Evolutionary conservation across 495 filamentous ascomycete genomes (phyloP).

Genomic region (Penicillium dipodomyicola): DNA sequence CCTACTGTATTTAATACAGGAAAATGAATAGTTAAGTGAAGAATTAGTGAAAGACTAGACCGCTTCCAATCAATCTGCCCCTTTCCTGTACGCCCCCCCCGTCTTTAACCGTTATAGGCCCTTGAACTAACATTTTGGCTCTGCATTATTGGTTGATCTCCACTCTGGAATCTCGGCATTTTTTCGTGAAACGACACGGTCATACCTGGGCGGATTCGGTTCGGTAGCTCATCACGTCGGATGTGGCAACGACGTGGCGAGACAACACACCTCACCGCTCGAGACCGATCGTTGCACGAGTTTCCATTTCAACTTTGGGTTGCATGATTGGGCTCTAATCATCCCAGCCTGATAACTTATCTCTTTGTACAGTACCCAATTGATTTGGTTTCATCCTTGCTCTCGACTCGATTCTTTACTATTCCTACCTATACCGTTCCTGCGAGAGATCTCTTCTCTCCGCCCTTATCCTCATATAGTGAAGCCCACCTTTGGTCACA

Average conservation of each 20-base stretch:
- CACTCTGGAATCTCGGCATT: not conserved
- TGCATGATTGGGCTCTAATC: slow-evolving; percentile 19
- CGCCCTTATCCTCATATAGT: not conserved
- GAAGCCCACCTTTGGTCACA: not conserved
- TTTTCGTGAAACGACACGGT: not conserved
- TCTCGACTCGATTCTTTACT: not conserved
- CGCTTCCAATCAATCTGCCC: slow-evolving; percentile 3
- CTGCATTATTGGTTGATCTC: not conserved
- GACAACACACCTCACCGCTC: slow-evolving; percentile 6
- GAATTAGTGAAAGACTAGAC: not conserved
- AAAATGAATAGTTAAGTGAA: too few relatives aligned
- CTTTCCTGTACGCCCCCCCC: not conserved
- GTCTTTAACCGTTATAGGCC: slow-evolving; percentile 1
- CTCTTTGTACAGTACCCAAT: slow-evolving; percentile 1
- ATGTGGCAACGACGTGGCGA: slow-evolving; percentile 14
- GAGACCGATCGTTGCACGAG: slow-evolving; percentile 2
- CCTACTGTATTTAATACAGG: too few relatives aligned
- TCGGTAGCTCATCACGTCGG: not conserved
- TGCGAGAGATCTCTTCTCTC: not conserved
- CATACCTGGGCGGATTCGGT: too few relatives aligned
- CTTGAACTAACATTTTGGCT: not conserved
- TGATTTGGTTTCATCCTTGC: not conserved
- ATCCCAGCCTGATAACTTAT: slow-evolving; percentile 13
- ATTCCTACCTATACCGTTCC: not conserved
- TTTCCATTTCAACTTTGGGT: slow-evolving; percentile 17